Conservation (phyloP, 2,329 filamentous ascomycete species). For the Aspergillus ochraceus region DNA sequence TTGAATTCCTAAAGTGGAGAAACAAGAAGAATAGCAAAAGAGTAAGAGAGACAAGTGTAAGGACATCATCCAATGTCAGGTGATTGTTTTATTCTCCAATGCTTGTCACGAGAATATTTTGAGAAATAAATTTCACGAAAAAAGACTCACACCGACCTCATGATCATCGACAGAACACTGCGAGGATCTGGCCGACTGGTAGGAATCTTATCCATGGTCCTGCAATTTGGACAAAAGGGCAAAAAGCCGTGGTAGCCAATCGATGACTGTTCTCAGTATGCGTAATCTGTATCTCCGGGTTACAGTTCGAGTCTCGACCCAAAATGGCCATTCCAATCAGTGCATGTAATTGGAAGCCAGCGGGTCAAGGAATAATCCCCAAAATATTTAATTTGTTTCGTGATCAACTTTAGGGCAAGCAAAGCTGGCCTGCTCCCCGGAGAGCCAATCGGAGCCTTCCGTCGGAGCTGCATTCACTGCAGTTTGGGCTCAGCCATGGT, state of each 20-base stretch:
- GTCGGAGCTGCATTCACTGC: neutral
- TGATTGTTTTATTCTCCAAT: neutral
- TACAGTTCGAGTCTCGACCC: neutral
- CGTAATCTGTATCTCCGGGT: neutral
- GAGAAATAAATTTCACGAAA: neutral
- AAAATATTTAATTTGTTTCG: neutral
- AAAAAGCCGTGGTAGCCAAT: neutral
- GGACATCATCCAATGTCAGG: neutral
- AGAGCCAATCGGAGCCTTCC: neutral
- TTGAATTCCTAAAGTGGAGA: neutral
- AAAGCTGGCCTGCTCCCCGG: neutral
- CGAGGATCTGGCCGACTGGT: neutral
- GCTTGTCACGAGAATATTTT: neutral
- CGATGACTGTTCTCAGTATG: neutral
- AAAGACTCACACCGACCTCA: neutral
- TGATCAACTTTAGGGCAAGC: neutral
- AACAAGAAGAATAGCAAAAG: neutral
- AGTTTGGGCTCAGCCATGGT: neutral
- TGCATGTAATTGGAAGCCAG: neutral
- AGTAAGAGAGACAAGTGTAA: neutral
- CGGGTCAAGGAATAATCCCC: neutral
- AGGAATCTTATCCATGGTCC: neutral
- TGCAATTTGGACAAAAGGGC: neutral
- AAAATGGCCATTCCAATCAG: neutral
- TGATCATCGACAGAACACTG: neutral